Conservation (phyloP, 139 green algal species). For the Eudorina sp. region DNA sequence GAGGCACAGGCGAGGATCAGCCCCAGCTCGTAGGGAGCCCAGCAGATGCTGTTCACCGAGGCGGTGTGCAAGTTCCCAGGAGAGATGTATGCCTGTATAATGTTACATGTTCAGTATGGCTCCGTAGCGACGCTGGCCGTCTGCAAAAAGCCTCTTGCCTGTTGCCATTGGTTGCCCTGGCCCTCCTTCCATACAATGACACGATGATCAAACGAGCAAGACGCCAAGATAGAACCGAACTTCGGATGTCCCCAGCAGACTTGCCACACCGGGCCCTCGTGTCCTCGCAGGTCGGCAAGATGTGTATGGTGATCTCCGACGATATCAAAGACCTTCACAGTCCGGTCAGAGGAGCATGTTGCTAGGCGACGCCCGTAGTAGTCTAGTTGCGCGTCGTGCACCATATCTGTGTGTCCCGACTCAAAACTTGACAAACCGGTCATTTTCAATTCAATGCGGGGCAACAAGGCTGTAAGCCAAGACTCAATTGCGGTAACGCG, state of each 20-base stretch:
- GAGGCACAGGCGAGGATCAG: slow-evolving; percentile 91
- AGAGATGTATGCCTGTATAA: slow-evolving; percentile 69
- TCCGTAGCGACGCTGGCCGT: neutral
- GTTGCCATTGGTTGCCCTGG: slow-evolving; percentile 80
- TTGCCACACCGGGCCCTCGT: slow-evolving; percentile 95
- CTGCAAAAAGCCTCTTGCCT: slow-evolving; percentile 60
- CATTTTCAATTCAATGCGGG: slow-evolving; percentile 8
- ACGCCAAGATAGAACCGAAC: slow-evolving; percentile 94
- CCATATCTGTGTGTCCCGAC: slow-evolving; percentile 86
- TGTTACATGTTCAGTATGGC: neutral
- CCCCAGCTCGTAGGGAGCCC: slow-evolving; percentile 94
- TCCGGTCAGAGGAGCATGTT: slow-evolving; percentile 93
- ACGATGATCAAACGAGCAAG: slow-evolving; percentile 91
- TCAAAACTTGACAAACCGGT: slow-evolving; percentile 77
- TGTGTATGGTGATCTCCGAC: slow-evolving; percentile 69
- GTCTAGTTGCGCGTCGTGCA: slow-evolving; percentile 96
- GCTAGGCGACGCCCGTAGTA: slow-evolving; percentile 97
- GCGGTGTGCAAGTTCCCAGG: slow-evolving; percentile 71
- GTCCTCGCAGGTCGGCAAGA: slow-evolving; percentile 87
- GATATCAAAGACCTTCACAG: slow-evolving; percentile 92
- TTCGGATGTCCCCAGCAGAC: slow-evolving; percentile 96
- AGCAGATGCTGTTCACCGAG: slow-evolving; percentile 95
- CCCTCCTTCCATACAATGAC: slow-evolving; percentile 96
- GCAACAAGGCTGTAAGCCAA: too few species aligned
- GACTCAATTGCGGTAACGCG: too few species aligned